A percentile compares a stretch with the other conserved stretches of the same genome.
Conservation (phyloP, 1,139 yeast genomes). For the Schwanniomyces etchellsii region DNA sequence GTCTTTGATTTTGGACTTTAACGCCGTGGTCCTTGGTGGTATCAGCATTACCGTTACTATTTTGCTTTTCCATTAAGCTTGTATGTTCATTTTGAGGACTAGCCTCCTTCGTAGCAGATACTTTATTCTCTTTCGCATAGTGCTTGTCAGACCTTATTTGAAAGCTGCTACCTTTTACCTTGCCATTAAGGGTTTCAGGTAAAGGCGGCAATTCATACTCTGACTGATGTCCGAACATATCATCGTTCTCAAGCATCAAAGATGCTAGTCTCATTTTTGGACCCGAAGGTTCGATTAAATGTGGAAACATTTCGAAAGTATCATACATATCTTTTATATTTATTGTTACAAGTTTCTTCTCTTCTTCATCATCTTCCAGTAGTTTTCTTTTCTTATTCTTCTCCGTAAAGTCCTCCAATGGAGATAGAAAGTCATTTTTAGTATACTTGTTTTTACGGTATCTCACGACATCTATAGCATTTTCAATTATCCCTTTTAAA, state of each 20-base stretch:
- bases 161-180: too few species aligned
- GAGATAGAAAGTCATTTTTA: conserved; percentile 28
- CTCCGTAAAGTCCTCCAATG: conserved; percentile 9
- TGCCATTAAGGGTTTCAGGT: too few species aligned
- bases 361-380: conserved; percentile 16
- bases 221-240: conserved; percentile 22
- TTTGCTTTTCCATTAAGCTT: background rate
- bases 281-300: conserved; percentile 63
- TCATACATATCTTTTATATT: conserved; percentile 64
- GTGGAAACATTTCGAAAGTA: conserved; percentile 60
- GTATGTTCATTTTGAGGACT: background rate
- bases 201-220: too few species aligned
- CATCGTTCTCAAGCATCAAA: conserved; percentile 57
- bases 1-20: conserved; percentile 1
- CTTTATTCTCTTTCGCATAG: too few species aligned
- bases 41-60: background rate
- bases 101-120: too few species aligned
- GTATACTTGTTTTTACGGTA: conserved; percentile 52
- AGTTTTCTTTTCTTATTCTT: conserved; percentile 13
- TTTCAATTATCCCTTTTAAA: conserved; percentile 67
- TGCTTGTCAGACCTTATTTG: too few species aligned
- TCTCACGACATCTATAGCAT: conserved; percentile 66
- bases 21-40: background rate
- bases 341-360: conserved; percentile 33
- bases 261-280: conserved; percentile 47